These are phyloP conservation scores for Canavalia gladiata DNA, from an alignment of 306 rosid genomes.

Conservation along the genomic window DNA sequence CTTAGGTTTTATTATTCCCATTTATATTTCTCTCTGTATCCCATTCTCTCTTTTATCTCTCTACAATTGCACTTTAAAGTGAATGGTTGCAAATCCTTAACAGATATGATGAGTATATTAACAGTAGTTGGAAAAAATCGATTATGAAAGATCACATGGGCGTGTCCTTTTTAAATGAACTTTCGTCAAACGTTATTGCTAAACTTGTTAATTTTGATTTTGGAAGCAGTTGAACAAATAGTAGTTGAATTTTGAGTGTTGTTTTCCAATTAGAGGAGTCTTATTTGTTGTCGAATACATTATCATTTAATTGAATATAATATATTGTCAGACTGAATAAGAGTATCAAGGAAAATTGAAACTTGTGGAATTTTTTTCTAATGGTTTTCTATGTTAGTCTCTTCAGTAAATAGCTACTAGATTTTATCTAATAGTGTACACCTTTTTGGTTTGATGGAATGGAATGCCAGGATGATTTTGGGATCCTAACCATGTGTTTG, in stretches of 20 bases:
- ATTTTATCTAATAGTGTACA: constrained; percentile 11
- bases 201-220: not conserved
- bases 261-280: not conserved
- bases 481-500: too few species aligned
- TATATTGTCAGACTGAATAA: not conserved
- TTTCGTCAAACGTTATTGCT: not conserved
- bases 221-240: not conserved
- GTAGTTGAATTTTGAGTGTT: not conserved
- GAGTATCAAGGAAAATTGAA: not conserved
- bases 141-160: not conserved
- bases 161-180: not conserved
- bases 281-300: constrained; percentile 22
- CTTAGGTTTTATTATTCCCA: constrained; percentile 19
- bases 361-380: not conserved
- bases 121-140: not conserved
- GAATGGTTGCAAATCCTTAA: not conserved
- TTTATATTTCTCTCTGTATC: not conserved
- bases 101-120: not conserved
- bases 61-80: not conserved
- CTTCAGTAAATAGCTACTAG: not conserved
- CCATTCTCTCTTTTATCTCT: not conserved
- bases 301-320: constrained; percentile 2
- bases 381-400: not conserved
- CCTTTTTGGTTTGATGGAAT: not conserved
- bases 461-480: not conserved